Evolutionary conservation across 2,329 filamentous ascomycete genomes (phyloP), one percentile per base, ranked within the genome.

Genomic region (Arthroderma uncinatum): DNA sequence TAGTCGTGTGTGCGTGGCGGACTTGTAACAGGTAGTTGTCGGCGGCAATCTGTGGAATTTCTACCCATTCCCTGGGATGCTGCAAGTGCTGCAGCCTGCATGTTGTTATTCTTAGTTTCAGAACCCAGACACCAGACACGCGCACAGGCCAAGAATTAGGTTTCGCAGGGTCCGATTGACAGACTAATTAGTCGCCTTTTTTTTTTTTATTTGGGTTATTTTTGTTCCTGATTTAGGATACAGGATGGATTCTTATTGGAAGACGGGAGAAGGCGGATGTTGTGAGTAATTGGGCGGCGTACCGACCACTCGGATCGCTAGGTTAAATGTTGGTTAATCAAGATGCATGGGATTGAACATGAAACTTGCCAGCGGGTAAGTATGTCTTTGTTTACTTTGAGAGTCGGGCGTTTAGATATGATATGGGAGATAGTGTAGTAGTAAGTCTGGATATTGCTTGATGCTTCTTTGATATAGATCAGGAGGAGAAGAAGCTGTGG

Each of bases 31-130:
- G 47, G 14, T 37, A 6, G 33, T 50, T 33, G 44, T 50, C 47
- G 47, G 47, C 47, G 47, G 47, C 28, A 50, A 50, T n/a, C 47
- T 50, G 44, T 14, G 25, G 12, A 9, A 33, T 34, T 30, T 33
- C 40, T 14, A 14, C 6, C 40, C 40, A 12, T 21, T 48, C 21
- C 25, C 23, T 8, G 12, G 25, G 25, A 50, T 33, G 10, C 23
- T 30, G 47, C 47, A 33, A 16, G 47, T 50, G 28, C 47, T 30
- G 47, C 28, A 28, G 25, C 19, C 9, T 33, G 47, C 47, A 50
- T 50, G 25, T 50, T 50, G 47, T 50, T 50, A 50, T 50, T 50
- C 47, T 50, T 50, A 50, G 47, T 50, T 50, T 50, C 47, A 50
- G 47, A 33, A 34, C 4, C 12, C 19, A 19, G 9, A 34, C 14